Percentiles rank a stretch among this genome's conserved stretches.
These are phyloP conservation scores for Cicer cuneatum DNA, from an alignment of 306 rosid species.

Conservation along the genomic window DNA sequence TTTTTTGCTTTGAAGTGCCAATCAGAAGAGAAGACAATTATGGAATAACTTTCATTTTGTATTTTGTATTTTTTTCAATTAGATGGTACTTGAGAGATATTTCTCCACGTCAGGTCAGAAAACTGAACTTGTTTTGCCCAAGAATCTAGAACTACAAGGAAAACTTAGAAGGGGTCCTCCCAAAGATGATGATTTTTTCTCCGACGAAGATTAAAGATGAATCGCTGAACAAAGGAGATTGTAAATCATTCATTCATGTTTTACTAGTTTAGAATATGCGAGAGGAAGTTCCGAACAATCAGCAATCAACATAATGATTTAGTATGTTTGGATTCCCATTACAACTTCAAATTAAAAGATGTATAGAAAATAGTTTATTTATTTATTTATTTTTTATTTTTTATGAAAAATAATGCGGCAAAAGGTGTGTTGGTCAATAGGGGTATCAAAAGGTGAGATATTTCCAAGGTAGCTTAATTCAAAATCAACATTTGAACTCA, in stretches of 20 bases:
- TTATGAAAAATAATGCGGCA: too few species aligned
- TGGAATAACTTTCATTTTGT: neutral
- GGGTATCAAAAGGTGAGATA: neutral
- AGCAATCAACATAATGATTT: slow-evolving; percentile 3
- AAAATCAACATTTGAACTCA: neutral
- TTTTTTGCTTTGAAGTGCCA: neutral
- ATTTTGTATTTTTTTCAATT: neutral
- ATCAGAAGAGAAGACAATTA: neutral
- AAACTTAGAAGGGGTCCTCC: slow-evolving; percentile 70
- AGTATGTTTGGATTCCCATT: neutral
- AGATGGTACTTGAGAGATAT: slow-evolving; percentile 92
- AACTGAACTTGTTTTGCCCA: slow-evolving; percentile 81
- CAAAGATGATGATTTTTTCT: slow-evolving; percentile 63
- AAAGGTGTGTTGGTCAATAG: too few species aligned
- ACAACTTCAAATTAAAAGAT: neutral
- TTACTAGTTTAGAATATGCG: neutral
- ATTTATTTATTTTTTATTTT: too few species aligned
- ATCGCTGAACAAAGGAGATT: neutral
- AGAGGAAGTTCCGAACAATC: neutral
- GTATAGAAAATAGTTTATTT: neutral
- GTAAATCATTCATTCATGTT: slow-evolving; percentile 30
- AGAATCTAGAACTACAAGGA: slow-evolving; percentile 62
- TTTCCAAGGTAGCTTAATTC: neutral
- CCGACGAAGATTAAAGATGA: slow-evolving; percentile 49
- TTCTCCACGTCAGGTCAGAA: slow-evolving; percentile 72